Evolutionary conservation across 805 yeast species (phyloP), one percentile per base, ranked within the genome.

Genomic region (Candida insectorum): DNA sequence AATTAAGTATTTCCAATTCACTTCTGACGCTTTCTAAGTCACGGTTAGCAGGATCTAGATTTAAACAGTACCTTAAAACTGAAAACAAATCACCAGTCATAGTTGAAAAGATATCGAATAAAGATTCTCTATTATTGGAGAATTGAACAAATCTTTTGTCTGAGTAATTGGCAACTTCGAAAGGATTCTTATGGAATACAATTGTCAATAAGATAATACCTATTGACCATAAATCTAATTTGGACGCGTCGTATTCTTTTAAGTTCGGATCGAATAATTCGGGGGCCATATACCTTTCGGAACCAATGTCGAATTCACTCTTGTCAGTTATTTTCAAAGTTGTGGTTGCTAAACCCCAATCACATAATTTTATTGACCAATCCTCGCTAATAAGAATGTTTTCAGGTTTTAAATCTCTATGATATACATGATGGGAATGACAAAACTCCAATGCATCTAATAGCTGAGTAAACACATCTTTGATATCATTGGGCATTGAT

Each of bases 241-340:
- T 81, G 14, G 80, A 77, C 6, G 95, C 86, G 47, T 82, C 83
- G 55, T 88, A 89, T 26, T 70, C 64, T 22, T 74, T 75, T 30
- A 77, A 60, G 25, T 62, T 61, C 10, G 56, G 45, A 34, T 87
- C 95, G 52, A 87, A 81, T 7, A 87, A 61, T 53, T 88, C 97
- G 1, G 97, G 97, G 0, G 96, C 94, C 97, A 88, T 88, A 58
- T 88, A 88, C 41, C 95, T 71, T 59, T 86, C 95, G 34, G 86
- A 77, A 16, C 96, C 96, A 38, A 86, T 84, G 41, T 85, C 95
- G 54, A 87, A 84, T 39, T 65, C 72, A 30, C 43, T 49, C 16
- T 45, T 54, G 50, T 86, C 88, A 22, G 75, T 60, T 47, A 85
- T 79, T 28, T 62, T 58, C 29, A 64, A 62, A 20, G 60, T 54